A percentile compares a stretch with the other conserved stretches of the same genome.
Conservation (phyloP, 805 yeast genomes). For the Clavispora vitiphila region DNA sequence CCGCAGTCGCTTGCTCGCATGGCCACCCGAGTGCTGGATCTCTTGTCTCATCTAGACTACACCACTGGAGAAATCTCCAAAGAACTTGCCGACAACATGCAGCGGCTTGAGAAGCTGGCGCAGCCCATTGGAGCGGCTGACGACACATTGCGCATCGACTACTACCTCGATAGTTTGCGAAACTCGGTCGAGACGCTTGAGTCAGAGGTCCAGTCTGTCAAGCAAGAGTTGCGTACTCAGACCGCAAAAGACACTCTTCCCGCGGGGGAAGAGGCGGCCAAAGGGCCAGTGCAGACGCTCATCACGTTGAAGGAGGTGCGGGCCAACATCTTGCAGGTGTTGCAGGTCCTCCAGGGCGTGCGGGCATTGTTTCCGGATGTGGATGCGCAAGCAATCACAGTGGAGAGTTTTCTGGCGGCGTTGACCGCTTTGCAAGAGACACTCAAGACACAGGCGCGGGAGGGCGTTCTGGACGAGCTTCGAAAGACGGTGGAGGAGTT, state of each 20-base stretch:
- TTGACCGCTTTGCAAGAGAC: conserved; percentile 42
- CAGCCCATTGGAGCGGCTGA: conserved; percentile 31
- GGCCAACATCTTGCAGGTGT: conserved; percentile 41
- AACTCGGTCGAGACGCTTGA: conserved; percentile 55
- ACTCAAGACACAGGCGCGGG: conserved; percentile 31
- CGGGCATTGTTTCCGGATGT: conserved; percentile 8
- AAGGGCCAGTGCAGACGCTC: conserved; percentile 30
- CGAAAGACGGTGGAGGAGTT: conserved; percentile 43
- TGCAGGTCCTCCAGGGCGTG: conserved; percentile 36
- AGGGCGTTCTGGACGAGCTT: conserved; percentile 29
- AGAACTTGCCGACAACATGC: conserved; percentile 48
- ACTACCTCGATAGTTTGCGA: conserved; percentile 57
- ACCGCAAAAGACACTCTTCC: background rate
- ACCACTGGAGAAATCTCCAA: conserved; percentile 55
- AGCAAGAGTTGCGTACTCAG: background rate
- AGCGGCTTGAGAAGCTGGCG: conserved; percentile 45
- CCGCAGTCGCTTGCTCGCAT: conserved; percentile 33
- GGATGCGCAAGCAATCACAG: conserved; percentile 7
- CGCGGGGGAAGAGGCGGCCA: conserved; percentile 1
- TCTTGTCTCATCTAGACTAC: conserved; percentile 57
- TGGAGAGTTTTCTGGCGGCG: conserved; percentile 24
- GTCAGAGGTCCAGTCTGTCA: conserved; percentile 9
- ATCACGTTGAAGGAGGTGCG: conserved; percentile 42
- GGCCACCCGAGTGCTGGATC: conserved; percentile 44
- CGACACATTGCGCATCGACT: conserved; percentile 56